Evolutionary conservation across 257 asterid species (phyloP).

Genomic region (Solanum habrochaites): DNA sequence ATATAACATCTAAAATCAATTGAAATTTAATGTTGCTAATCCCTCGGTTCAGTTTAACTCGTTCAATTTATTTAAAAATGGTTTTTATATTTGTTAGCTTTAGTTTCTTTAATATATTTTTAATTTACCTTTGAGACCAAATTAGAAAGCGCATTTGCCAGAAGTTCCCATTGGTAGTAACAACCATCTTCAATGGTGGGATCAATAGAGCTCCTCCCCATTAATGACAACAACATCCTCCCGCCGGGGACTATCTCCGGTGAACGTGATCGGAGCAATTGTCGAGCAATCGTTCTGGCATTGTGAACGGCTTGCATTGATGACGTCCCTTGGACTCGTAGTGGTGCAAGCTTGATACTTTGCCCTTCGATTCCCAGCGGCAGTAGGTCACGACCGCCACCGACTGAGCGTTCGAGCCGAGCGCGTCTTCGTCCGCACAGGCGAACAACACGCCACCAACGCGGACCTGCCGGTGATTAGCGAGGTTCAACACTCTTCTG

Average conservation of each 20-base stretch:
- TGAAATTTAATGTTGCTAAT: background rate
- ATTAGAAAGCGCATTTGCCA: constrained; percentile 41
- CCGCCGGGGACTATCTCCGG: constrained; percentile 55
- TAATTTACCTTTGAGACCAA: constrained; percentile 40
- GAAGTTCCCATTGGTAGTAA: constrained; percentile 54
- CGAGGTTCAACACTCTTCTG: too few species aligned
- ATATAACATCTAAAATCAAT: background rate
- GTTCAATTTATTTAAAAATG: background rate
- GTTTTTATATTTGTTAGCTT: too few species aligned
- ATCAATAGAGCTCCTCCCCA: constrained; percentile 39
- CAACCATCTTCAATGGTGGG: constrained; percentile 34
- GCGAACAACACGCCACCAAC: too few species aligned
- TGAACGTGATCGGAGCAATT: constrained; percentile 46
- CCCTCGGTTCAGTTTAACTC: background rate
- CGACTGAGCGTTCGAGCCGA: too few species aligned
- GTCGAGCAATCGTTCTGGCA: constrained; percentile 30
- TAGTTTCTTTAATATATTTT: background rate
- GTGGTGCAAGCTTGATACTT: too few species aligned
- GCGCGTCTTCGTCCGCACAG: too few species aligned
- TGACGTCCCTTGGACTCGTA: constrained; percentile 28
- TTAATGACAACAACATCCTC: constrained; percentile 41
- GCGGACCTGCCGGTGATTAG: too few species aligned
- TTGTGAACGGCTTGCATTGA: constrained; percentile 33
- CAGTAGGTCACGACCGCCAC: too few species aligned
- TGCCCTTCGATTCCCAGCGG: too few species aligned